Conservation (phyloP, 2,329 filamentous ascomycete genomes). For the Cryphonectria naterciae region DNA sequence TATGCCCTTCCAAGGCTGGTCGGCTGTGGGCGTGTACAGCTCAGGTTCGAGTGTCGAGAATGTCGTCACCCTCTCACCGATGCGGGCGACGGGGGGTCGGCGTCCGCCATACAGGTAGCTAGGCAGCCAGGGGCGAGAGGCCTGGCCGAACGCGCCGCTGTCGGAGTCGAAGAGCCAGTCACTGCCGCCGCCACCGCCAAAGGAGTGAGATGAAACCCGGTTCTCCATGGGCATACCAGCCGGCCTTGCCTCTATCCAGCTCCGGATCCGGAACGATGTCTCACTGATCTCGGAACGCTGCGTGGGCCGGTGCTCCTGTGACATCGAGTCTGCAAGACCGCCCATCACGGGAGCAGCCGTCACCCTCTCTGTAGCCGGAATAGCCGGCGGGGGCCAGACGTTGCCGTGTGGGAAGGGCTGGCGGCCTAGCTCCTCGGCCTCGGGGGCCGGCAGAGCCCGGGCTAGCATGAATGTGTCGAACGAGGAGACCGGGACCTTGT, state of each 20-base stretch:
- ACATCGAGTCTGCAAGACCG: constrained; percentile 34
- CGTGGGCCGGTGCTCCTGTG: constrained; percentile 46
- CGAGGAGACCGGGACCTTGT: constrained; percentile 50
- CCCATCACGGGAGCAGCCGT: constrained; percentile 35
- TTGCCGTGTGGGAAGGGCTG: constrained; percentile 49
- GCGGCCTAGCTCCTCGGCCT: constrained; percentile 38
- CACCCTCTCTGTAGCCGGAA: constrained; percentile 66
- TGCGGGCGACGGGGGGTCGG: constrained; percentile 47
- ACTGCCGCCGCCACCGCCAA: constrained; percentile 2
- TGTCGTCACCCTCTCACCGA: constrained; percentile 63
- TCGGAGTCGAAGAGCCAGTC: constrained; percentile 16
- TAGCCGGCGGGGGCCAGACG: constrained; percentile 76
- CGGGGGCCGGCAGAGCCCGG: constrained; percentile 48
- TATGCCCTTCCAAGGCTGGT: constrained; percentile 86
- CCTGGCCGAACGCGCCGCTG: constrained; percentile 31
- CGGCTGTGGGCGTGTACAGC: constrained; percentile 77
- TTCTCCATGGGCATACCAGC: constrained; percentile 24
- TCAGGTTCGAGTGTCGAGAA: constrained; percentile 72
- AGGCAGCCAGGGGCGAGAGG: constrained; percentile 26
- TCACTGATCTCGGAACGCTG: constrained; percentile 66
- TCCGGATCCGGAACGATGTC: constrained; percentile 72
- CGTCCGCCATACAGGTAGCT: constrained; percentile 29
- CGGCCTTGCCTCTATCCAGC: constrained; percentile 71
- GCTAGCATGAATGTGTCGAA: constrained; percentile 73
- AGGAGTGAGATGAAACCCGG: not conserved